Evolutionary conservation across 2,329 filamentous ascomycete genomes (phyloP).

Genomic region (Chaetomium globosum): DNA sequence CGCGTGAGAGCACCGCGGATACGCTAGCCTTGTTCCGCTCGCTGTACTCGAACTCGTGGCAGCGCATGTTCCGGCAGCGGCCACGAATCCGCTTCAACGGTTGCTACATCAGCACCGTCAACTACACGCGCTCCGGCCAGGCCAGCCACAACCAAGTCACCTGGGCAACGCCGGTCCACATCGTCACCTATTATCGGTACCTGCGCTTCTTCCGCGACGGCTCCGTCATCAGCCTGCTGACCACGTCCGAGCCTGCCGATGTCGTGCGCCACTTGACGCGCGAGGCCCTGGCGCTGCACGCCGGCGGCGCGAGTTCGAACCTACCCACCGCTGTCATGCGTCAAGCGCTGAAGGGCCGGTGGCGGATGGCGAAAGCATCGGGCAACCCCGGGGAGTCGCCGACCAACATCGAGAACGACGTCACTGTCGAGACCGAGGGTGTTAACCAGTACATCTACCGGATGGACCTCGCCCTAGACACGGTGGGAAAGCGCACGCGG

Average conservation of each 20-base stretch:
- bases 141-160: slow-evolving; percentile 69
- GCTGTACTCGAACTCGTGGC: slow-evolving; percentile 58
- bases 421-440: slow-evolving; percentile 86
- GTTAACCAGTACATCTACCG: slow-evolving; percentile 81
- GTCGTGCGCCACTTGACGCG: slow-evolving; percentile 82
- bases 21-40: slow-evolving; percentile 49
- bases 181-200: slow-evolving; percentile 98
- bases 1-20: slow-evolving; percentile 40
- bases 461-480: slow-evolving; percentile 74
- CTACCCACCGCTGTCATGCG: slow-evolving; percentile 63
- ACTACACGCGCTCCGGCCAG: slow-evolving; percentile 85
- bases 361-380: slow-evolving; percentile 49
- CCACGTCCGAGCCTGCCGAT: slow-evolving; percentile 78
- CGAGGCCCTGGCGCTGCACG: slow-evolving; percentile 62
- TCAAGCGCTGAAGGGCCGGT: slow-evolving; percentile 63
- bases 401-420: slow-evolving; percentile 62
- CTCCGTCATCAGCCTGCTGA: slow-evolving; percentile 76
- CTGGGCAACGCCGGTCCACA: slow-evolving; percentile 83
- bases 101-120: slow-evolving; percentile 94
- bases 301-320: slow-evolving; percentile 44
- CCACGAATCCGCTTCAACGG: slow-evolving; percentile 93
- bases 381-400: slow-evolving; percentile 41
- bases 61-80: slow-evolving; percentile 74
- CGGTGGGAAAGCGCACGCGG: slow-evolving; percentile 62
- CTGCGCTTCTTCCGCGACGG: slow-evolving; percentile 93